Conservation (phyloP, 2,329 filamentous ascomycete species). For the Alternaria postmessia region DNA sequence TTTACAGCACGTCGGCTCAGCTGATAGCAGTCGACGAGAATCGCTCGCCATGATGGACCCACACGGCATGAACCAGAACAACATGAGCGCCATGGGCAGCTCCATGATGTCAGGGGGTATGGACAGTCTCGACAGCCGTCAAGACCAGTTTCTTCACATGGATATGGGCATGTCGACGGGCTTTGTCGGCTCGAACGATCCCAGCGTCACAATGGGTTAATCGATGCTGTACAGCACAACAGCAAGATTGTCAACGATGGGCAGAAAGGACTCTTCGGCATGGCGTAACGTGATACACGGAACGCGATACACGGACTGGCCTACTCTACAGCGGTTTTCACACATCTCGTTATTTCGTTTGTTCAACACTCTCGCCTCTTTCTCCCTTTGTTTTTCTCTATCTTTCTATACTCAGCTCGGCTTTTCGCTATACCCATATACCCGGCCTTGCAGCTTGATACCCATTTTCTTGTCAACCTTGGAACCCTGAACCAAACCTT, state of each 20-base stretch:
- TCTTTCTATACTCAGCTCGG: constrained; percentile 6
- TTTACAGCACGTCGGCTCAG: constrained; percentile 41
- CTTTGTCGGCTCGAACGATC: constrained; percentile 39
- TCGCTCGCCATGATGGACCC: constrained; percentile 44
- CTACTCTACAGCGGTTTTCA: constrained; percentile 5
- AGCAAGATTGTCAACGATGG: constrained; percentile 7
- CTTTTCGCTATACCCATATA: constrained; percentile 8
- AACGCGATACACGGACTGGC: constrained; percentile 7
- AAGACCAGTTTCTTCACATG: constrained; percentile 44
- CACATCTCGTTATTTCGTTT: constrained; percentile 9
- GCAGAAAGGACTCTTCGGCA: constrained; percentile 7
- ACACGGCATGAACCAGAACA: constrained; percentile 31
- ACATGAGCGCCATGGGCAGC: constrained; percentile 20
- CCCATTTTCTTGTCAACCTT: not conserved
- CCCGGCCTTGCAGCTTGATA: constrained; percentile 4
- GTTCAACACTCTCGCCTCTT: constrained; percentile 7
- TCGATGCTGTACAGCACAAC: constrained; percentile 5
- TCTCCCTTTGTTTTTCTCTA: not conserved
- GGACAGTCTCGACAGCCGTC: constrained; percentile 44
- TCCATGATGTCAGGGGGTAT: constrained; percentile 39
- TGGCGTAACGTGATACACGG: constrained; percentile 16
- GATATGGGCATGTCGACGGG: constrained; percentile 42
- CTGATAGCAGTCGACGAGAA: constrained; percentile 40
- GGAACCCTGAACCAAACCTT: not conserved
- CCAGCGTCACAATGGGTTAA: constrained; percentile 29